Evolutionary conservation across 2,329 filamentous ascomycete genomes (phyloP).

Genomic region (Pseudocercospora vitis): DNA sequence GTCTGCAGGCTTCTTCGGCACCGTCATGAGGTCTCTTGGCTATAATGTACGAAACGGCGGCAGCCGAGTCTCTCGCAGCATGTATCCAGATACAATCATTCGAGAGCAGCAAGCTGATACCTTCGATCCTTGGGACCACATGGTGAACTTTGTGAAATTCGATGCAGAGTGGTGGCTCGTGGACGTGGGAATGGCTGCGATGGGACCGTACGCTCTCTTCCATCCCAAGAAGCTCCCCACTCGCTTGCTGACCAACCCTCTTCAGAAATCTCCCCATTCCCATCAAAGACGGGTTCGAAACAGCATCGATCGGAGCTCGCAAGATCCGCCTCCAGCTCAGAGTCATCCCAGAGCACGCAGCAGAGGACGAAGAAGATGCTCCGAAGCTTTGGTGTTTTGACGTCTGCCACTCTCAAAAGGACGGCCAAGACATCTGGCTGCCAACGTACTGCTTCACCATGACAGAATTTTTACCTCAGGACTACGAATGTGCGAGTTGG

Average conservation of each 20-base stretch:
- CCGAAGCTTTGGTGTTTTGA: slow-evolving; percentile 48
- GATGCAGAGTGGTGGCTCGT: slow-evolving; percentile 33
- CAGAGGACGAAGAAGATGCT: slow-evolving; percentile 22
- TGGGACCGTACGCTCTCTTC: slow-evolving; percentile 38
- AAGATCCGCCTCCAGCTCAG: slow-evolving; percentile 24
- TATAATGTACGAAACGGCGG: slow-evolving; percentile 46
- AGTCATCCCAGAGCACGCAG: slow-evolving; percentile 16
- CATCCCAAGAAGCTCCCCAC: too few relatives aligned
- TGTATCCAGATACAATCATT: slow-evolving; percentile 19
- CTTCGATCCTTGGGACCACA: slow-evolving; percentile 41
- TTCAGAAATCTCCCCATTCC: slow-evolving; percentile 38
- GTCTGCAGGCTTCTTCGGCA: slow-evolving; percentile 47
- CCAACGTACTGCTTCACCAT: slow-evolving; percentile 65
- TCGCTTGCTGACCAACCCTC: background rate
- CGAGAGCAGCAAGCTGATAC: slow-evolving; percentile 20
- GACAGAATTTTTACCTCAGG: slow-evolving; percentile 60
- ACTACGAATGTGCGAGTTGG: slow-evolving; percentile 62
- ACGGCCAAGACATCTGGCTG: slow-evolving; percentile 50
- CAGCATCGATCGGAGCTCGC: slow-evolving; percentile 17
- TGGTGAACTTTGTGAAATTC: slow-evolving; percentile 45
- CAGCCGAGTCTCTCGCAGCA: slow-evolving; percentile 38
- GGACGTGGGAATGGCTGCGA: slow-evolving; percentile 44
- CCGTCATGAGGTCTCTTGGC: slow-evolving; percentile 53
- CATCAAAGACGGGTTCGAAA: slow-evolving; percentile 32
- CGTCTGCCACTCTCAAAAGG: slow-evolving; percentile 27